A percentile compares a stretch with the other conserved stretches of the same genome.
phyloP scores from a whole-genome alignment of 768 basidiomycete species.

The Tricholoma terreum region DNA sequence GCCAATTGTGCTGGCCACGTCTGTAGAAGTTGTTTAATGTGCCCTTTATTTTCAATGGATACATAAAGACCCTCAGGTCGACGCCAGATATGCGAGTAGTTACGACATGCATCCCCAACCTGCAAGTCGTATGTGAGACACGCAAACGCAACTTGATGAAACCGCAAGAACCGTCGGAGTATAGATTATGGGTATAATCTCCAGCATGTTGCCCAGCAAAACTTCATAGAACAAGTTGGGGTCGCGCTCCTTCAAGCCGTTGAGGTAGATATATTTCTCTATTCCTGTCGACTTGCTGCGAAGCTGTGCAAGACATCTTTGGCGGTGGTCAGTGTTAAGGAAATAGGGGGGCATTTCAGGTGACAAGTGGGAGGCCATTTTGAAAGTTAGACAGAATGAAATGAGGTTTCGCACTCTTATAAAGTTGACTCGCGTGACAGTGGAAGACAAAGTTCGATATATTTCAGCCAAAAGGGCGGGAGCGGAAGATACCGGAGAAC shows the following conservation, averaged over 20 bases:
- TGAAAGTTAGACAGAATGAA: not conserved
- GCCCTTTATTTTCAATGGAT: slow-evolving; percentile 64
- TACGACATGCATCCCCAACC: slow-evolving; percentile 71
- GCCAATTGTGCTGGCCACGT: slow-evolving; percentile 45
- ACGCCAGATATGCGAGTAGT: slow-evolving; percentile 69
- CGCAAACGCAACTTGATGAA: not conserved
- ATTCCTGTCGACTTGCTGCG: slow-evolving; percentile 54
- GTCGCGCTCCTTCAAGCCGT: slow-evolving; percentile 60
- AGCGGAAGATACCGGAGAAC: not conserved
- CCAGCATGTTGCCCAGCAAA: slow-evolving; percentile 58
- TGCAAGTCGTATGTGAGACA: slow-evolving; percentile 21
- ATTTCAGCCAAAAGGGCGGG: not conserved
- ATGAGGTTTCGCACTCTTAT: not conserved
- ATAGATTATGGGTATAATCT: slow-evolving; percentile 69
- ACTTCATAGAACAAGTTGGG: slow-evolving; percentile 65
- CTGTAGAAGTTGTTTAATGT: slow-evolving; percentile 53
- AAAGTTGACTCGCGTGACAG: not conserved
- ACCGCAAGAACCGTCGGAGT: slow-evolving; percentile 57
- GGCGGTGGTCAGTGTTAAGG: slow-evolving; percentile 47
- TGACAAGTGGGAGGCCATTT: slow-evolving; percentile 1
- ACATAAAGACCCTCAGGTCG: slow-evolving; percentile 60
- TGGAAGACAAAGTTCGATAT: not conserved
- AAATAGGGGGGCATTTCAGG: slow-evolving; percentile 47
- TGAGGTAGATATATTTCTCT: slow-evolving; percentile 72
- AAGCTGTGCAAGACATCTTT: slow-evolving; percentile 55